These are phyloP conservation scores for Metschnikowia orientalis DNA, from an alignment of 805 yeast species.

Conservation along the genomic window DNA sequence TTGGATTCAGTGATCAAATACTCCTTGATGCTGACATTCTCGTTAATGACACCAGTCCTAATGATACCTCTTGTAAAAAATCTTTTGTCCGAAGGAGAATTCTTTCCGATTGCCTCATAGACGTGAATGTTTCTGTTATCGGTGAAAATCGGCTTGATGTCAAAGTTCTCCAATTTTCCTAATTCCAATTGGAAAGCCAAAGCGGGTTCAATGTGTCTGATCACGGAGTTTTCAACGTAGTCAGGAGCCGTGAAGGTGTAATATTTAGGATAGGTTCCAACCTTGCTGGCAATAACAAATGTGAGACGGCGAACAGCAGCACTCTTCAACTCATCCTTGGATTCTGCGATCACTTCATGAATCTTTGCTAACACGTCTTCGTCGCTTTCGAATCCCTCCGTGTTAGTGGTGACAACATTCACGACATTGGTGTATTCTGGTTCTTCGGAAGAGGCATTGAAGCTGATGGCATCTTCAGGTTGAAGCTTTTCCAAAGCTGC, in stretches of 20 bases:
- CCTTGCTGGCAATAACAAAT: constrained; percentile 76
- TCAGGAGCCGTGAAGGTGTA: constrained; percentile 91
- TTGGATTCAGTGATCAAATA: constrained; percentile 95
- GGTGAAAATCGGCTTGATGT: constrained; percentile 90
- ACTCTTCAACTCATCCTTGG: constrained; percentile 62
- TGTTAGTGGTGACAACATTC: constrained; percentile 68
- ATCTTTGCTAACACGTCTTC: constrained; percentile 62
- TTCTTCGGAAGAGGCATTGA: constrained; percentile 28
- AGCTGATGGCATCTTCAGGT: constrained; percentile 38
- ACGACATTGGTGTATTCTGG: constrained; percentile 69
- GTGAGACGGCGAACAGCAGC: constrained; percentile 89
- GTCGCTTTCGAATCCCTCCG: constrained; percentile 73
- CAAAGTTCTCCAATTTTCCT: constrained; percentile 89
- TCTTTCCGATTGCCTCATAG: constrained; percentile 93
- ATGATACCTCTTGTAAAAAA: constrained; percentile 96
- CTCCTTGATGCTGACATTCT: constrained; percentile 88
- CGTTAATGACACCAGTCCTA: constrained; percentile 91
- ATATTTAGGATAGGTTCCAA: constrained; percentile 90
- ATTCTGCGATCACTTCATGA: constrained; percentile 59
- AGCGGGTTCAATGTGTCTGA: constrained; percentile 98
- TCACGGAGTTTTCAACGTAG: constrained; percentile 82
- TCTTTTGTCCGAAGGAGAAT: constrained; percentile 88
- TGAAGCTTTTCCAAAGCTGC: constrained; percentile 74
- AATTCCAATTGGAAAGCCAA: constrained; percentile 95
- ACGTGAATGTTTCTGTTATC: constrained; percentile 97